Conservation (phyloP, 805 yeast species). For the Brettanomyces nanus region DNA sequence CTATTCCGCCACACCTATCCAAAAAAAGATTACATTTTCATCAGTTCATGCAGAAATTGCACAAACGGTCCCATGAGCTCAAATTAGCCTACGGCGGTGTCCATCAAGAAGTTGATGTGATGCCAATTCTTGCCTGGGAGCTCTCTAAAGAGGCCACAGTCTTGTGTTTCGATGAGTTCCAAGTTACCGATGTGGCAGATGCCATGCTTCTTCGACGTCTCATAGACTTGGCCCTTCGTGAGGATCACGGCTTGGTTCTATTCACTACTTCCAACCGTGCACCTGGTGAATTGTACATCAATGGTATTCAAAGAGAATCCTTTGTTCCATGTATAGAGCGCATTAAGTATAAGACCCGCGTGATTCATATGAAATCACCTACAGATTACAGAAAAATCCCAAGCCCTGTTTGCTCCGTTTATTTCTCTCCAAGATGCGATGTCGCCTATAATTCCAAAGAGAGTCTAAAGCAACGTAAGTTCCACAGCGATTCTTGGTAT, state of each 20-base stretch:
- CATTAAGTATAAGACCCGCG: constrained; percentile 65
- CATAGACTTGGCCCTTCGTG: constrained; percentile 54
- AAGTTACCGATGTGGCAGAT: constrained; percentile 97
- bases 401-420: constrained; percentile 73
- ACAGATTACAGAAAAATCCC: constrained; percentile 90
- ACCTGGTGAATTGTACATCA: constrained; percentile 86
- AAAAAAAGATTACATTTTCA: constrained; percentile 88
- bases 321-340: constrained; percentile 88
- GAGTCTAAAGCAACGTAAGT: constrained; percentile 41
- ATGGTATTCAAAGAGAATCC: constrained; percentile 88
- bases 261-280: constrained; percentile 94
- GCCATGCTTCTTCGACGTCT: constrained; percentile 90
- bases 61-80: constrained; percentile 76
- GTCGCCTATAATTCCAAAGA: constrained; percentile 43
- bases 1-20: constrained; percentile 70
- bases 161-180: constrained; percentile 93
- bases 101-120: constrained; percentile 62
- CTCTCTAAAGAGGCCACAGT: constrained; percentile 70
- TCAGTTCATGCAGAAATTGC: constrained; percentile 92
- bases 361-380: constrained; percentile 77
- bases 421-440: constrained; percentile 64
- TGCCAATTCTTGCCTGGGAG: constrained; percentile 78
- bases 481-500: constrained; percentile 75
- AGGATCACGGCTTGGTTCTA: constrained; percentile 73
- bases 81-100: constrained; percentile 58